Percentiles rank a stretch among this genome's conserved stretches.
Conservation (phyloP, 176 grass and related monocot species). For the Sorghum bicolor region Sorghum_bicolor_NCBIv3 NC_012875.2:52896001-52896500, state of each 20-base stretch:
- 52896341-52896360: neutral
- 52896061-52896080: slow-evolving; percentile 64
- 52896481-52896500: neutral
- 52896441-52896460: too few relatives aligned
- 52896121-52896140: neutral
- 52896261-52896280: neutral
- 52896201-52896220: neutral
- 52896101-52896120: neutral
- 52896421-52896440: neutral
- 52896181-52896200: neutral
- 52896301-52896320: neutral
- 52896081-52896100: slow-evolving; percentile 32
- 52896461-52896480: neutral
- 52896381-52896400: neutral
- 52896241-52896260: neutral
- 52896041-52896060: slow-evolving; percentile 49
- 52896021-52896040: slow-evolving; percentile 74
- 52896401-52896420: neutral
- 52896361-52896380: neutral
- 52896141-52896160: neutral
- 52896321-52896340: neutral
- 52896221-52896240: neutral
- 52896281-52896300: neutral
- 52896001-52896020: slow-evolving; percentile 70
- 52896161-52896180: neutral